Base-by-base conservation (phyloP, 1,284 basidiomycete genomes). In the Melanopsichium pennsylvanicum region DNA sequence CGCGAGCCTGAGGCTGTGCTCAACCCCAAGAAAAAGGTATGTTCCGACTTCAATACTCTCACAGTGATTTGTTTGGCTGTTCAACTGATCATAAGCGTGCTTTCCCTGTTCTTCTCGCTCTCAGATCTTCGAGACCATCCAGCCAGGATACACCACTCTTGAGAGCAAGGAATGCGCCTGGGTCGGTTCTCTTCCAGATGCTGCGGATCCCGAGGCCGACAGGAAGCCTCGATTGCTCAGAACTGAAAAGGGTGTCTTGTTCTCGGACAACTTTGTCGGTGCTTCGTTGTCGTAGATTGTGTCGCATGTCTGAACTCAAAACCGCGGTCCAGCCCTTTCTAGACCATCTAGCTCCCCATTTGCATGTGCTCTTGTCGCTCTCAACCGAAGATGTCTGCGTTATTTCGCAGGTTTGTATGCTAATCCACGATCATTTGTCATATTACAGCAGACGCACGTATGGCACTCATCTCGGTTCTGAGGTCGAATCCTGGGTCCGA, bases 11-110 rank as follows among this genome's bases (percentile, higher is more conserved):
- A 76, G 23, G 75, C 72, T 19, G 63, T 72, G 32, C 72, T 81
- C 57, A 81, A 81, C 66, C 79, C 79, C 18, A 81, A 80, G 66
- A 79, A 79, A 56, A 81, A 81, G 75, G 72, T 72, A 47, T n/a
- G 69, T 49, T 23, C 6, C 4, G 18, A n/a, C 19, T 12, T 2
- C 29, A 29, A 22, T 31, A 8, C 34, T 18, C 12, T n/a, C 26
- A 29, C 27, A 16, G 10, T n/a, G 5, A 4, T n/a, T 11, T 12
- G 10, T 12, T 19, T 25, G 10, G 9, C 33, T 21, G 3, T 39
- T 25, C 44, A 18, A 32, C 44, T 46, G 25, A 45, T n/a, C 31
- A 19, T 27, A 18, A 32, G 5, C 37, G 21, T 4, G 4, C 27
- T 34, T 19, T n/a, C 39, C 26, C 18, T 32, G 10, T 16, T 15